Evolutionary conservation across 2,329 filamentous ascomycete species (phyloP).

Genomic region (Cordyceps farinosa): DNA sequence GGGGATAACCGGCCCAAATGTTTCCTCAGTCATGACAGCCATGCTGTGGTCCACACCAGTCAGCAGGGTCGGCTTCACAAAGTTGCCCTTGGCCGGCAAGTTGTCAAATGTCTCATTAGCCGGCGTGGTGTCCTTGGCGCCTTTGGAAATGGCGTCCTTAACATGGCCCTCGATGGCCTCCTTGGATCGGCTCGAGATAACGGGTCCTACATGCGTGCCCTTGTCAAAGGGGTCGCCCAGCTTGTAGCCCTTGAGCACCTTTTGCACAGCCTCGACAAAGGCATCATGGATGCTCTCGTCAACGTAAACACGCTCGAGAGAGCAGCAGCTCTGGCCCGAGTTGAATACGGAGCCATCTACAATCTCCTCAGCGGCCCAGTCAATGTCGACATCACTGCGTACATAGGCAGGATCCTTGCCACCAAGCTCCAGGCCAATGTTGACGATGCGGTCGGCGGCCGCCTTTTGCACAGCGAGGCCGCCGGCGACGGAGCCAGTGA

Average conservation of each 20-base stretch:
- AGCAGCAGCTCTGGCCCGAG: constrained; percentile 96
- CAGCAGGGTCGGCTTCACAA: constrained; percentile 79
- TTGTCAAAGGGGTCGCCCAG: constrained; percentile 84
- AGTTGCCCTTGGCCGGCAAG: constrained; percentile 77
- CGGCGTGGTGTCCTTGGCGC: constrained; percentile 80
- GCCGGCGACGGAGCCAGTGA: constrained; percentile 88
- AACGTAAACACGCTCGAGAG: constrained; percentile 88
- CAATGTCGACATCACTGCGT: constrained; percentile 77
- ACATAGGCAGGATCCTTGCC: constrained; percentile 95
- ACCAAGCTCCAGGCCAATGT: constrained; percentile 85
- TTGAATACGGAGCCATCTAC: constrained; percentile 97
- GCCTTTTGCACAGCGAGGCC: constrained; percentile 83
- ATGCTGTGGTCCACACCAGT: constrained; percentile 77
- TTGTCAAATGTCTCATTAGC: constrained; percentile 72
- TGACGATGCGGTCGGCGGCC: constrained; percentile 77
- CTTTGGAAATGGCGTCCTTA: constrained; percentile 75
- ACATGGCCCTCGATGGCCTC: constrained; percentile 75
- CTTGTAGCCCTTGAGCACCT: constrained; percentile 75
- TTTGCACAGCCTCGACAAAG: constrained; percentile 75
- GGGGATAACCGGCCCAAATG: constrained; percentile 88
- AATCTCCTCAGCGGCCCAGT: constrained; percentile 90
- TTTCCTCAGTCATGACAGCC: constrained; percentile 89
- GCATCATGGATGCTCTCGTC: constrained; percentile 78
- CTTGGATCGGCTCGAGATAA: constrained; percentile 77
- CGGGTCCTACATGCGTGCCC: constrained; percentile 79